Percentiles rank a stretch among this genome's conserved stretches.
Conservation (phyloP, 2,329 filamentous ascomycete genomes). For the Leptographium galeiforme region DNA sequence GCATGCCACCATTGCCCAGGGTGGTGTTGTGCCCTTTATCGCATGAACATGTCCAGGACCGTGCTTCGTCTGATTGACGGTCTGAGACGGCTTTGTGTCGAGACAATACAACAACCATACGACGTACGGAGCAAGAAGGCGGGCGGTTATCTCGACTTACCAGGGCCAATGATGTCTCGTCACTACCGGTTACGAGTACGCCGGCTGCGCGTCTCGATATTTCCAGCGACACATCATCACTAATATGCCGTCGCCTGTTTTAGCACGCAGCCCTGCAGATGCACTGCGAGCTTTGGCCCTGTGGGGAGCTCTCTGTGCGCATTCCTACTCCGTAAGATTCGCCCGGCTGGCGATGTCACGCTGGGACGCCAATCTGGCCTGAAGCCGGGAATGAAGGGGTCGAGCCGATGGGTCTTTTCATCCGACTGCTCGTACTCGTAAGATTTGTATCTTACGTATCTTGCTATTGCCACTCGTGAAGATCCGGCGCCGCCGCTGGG, state of each 20-base stretch:
- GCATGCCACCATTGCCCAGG: slow-evolving; percentile 92
- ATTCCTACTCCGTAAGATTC: neutral
- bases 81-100: too few relatives aligned
- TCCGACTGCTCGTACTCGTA: too few relatives aligned
- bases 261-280: too few relatives aligned
- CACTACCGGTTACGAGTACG: neutral
- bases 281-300: neutral
- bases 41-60: too few relatives aligned
- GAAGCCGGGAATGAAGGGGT: neutral
- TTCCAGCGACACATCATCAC: too few relatives aligned
- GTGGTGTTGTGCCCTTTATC: slow-evolving; percentile 96
- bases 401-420: too few relatives aligned
- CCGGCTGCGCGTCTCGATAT: too few relatives aligned
- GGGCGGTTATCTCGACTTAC: neutral
- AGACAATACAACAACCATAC: neutral
- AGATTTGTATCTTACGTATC: too few relatives aligned
- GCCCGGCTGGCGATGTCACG: neutral
- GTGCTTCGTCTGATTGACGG: neutral
- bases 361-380: neutral
- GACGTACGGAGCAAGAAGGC: too few relatives aligned
- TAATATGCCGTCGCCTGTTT: too few relatives aligned
- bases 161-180: neutral
- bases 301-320: neutral
- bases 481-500: too few relatives aligned
- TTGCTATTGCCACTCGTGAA: too few relatives aligned